Base-by-base conservation (phyloP, 257 asterid genomes). In the Jaltomata sinuosa region DNA sequence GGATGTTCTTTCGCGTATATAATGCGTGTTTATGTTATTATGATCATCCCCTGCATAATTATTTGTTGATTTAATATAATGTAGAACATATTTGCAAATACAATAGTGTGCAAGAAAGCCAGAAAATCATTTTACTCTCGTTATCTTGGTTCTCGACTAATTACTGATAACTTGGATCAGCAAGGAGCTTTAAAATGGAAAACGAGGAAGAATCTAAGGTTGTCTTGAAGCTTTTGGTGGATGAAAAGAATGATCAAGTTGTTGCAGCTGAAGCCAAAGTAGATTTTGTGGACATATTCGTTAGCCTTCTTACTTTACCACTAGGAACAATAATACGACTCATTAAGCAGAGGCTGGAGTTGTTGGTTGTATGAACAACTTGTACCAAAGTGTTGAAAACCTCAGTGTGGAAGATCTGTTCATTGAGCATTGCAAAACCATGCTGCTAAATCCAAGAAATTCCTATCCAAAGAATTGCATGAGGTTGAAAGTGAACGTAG, bases 231-330 rank as follows among this genome's bases (percentile, higher is more conserved):
- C 68, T 84, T 0, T 47, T 77, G 64, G 31, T 77, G 15, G 83
- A 84, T 14, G 42, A 77, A 55, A 47, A 19, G 42, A 84, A 40
- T 15, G 54, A 78, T 29, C 52, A 69, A 31, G 79, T 84, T 10
- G 36, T 84, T 76, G 83, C 86, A 6, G 83, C 83, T 6, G 83
- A 84, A 77, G 40, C 86, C 49, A 11, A n/a, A 16, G 53, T 50
- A 22, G 86, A 77, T 32, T 84, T 84, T 61, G 55, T 84, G 38
- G 83, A 84, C 34, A 52, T 61, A 55, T 22, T 84, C 4, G 15
- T 47, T 61, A 47, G 86, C 79, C 21, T 84, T 68, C 86, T 84
- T 18, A 7, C 79, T 10, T 49, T 77, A 8, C 86, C 79, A 21
- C 3, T 76, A 32, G 86, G 79, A 76, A 59, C 79, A 3, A 59